Conservation (phyloP, 2,329 filamentous ascomycete species). For the Ceratocystis ficicola region DNA sequence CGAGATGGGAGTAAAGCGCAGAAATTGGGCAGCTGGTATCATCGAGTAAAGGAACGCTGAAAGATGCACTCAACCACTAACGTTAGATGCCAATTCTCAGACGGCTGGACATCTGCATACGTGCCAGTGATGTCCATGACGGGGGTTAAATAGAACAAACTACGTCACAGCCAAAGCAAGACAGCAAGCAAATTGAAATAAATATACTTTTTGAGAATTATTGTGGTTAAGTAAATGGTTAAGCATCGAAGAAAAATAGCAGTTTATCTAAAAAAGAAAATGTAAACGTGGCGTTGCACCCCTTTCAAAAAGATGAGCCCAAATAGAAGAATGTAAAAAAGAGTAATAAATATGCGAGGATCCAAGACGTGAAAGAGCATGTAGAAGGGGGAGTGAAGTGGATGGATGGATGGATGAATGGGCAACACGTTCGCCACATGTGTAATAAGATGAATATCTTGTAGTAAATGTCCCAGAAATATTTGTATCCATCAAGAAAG, state of each 20-base stretch:
- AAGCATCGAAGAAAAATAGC: slow-evolving; percentile 8
- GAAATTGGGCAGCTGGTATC: slow-evolving; percentile 64
- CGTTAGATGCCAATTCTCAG: too few relatives aligned
- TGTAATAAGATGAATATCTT: slow-evolving; percentile 1
- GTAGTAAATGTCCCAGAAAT: slow-evolving; percentile 10
- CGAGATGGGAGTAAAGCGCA: slow-evolving; percentile 81
- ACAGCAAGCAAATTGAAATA: background rate
- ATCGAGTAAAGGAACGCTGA: slow-evolving; percentile 31
- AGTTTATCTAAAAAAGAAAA: slow-evolving; percentile 5
- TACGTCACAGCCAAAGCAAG: too few relatives aligned
- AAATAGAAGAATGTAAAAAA: background rate
- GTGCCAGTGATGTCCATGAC: background rate
- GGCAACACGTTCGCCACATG: background rate
- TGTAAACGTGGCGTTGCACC: slow-evolving; percentile 4
- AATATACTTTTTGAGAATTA: slow-evolving; percentile 11
- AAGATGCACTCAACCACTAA: background rate
- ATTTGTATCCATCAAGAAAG: slow-evolving; percentile 4
- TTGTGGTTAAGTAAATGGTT: slow-evolving; percentile 4
- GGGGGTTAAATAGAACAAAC: background rate
- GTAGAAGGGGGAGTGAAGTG: background rate
- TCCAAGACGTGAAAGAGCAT: background rate
- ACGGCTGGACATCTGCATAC: background rate
- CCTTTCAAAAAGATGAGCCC: slow-evolving; percentile 11
- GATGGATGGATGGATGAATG: background rate
- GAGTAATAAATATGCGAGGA: slow-evolving; percentile 1